These are phyloP conservation scores for Tirmania nivea DNA, from an alignment of 495 filamentous ascomycete genomes.

Conservation along the genomic window DNA sequence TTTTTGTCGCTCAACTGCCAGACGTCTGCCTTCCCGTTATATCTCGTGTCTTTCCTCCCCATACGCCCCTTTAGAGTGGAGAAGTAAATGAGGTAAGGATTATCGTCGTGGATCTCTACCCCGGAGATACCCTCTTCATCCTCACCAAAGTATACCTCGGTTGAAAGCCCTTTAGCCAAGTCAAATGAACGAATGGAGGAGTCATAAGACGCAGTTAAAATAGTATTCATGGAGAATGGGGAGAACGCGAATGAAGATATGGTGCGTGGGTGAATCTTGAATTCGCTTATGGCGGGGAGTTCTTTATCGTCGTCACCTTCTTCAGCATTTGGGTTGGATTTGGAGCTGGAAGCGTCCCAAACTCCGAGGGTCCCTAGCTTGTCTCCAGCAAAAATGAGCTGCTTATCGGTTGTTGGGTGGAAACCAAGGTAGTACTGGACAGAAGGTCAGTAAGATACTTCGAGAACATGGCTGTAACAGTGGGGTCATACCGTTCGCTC, in stretches of 20 bases:
- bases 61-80: constrained; percentile 64
- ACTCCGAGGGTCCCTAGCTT: constrained; percentile 89
- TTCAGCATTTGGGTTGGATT: constrained; percentile 26
- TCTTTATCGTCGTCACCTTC: constrained; percentile 43
- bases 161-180: constrained; percentile 51
- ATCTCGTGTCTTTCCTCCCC: constrained; percentile 45
- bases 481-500: constrained; percentile 36
- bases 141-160: constrained; percentile 55
- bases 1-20: constrained; percentile 80
- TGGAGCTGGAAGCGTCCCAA: constrained; percentile 68
- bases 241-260: constrained; percentile 66
- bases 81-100: constrained; percentile 63
- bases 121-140: constrained; percentile 56
- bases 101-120: constrained; percentile 47
- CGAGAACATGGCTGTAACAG: too few species aligned
- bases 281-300: constrained; percentile 53
- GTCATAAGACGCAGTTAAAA: constrained; percentile 86
- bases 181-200: constrained; percentile 77
- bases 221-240: constrained; percentile 38
- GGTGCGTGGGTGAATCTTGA: constrained; percentile 76
- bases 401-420: constrained; percentile 66
- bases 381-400: constrained; percentile 84
- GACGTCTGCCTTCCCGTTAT: constrained; percentile 29
- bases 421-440: constrained; percentile 53
- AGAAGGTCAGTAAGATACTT: too few species aligned